Evolutionary conservation across 2,329 filamentous ascomycete genomes (phyloP).

Genomic region (Aspergillus uvarum): DNA sequence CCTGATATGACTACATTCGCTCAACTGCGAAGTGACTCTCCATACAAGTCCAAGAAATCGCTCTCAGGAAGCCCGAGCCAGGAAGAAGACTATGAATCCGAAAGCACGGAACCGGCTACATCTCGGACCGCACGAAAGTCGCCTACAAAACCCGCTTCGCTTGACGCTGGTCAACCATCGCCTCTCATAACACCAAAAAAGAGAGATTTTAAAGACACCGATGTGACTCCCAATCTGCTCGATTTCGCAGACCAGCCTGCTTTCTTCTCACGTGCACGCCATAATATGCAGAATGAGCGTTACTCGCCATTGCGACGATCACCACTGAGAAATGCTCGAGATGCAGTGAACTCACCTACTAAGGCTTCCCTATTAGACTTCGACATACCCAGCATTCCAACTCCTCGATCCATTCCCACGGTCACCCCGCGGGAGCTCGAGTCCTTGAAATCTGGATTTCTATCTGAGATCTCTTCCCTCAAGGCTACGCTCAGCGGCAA

Average conservation of each 20-base stretch:
- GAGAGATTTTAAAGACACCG: conserved; percentile 46
- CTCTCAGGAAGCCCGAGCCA: conserved; percentile 41
- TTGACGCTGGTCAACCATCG: conserved; percentile 35
- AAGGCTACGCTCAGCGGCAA: conserved; percentile 89
- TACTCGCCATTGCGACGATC: conserved; percentile 45
- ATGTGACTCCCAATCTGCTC: conserved; percentile 73
- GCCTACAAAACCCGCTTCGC: conserved; percentile 27
- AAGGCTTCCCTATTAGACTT: conserved; percentile 79
- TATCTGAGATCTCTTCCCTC: conserved; percentile 91
- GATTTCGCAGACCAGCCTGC: conserved; percentile 84
- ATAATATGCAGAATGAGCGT: conserved; percentile 38
- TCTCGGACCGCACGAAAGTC: conserved; percentile 50
- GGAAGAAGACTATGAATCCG: conserved; percentile 23
- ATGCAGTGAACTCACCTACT: conserved; percentile 39
- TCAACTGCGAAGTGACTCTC: conserved; percentile 63
- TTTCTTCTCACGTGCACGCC: conserved; percentile 53
- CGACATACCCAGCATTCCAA: conserved; percentile 90
- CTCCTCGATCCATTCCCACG: conserved; percentile 84
- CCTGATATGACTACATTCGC: conserved; percentile 84
- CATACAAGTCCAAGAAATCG: conserved; percentile 51
- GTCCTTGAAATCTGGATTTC: conserved; percentile 82
- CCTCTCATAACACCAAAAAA: conserved; percentile 52
- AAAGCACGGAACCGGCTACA: conserved; percentile 36
- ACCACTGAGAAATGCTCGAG: conserved; percentile 42
- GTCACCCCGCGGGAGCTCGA: conserved; percentile 92